Conservation (phyloP, 129 eudicot genomes). For the Tagetes erecta region DNA sequence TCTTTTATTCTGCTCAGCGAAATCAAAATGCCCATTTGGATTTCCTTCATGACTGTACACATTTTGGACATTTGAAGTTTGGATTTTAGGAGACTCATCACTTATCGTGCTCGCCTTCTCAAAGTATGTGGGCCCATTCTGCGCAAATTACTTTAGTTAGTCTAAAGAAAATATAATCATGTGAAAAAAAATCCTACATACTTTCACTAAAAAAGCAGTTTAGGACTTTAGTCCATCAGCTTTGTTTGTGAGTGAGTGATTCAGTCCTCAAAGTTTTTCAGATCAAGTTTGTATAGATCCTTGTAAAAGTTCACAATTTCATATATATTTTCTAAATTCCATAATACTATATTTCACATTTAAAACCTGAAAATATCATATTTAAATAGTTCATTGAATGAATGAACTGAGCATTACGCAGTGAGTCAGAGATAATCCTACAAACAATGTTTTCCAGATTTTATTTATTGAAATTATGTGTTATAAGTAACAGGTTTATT, state of each 20-base stretch:
- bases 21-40: constrained; percentile 29
- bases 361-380: background rate
- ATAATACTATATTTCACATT: background rate
- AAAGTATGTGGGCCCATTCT: constrained; percentile 63
- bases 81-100: constrained; percentile 46
- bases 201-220: background rate
- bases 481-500: background rate
- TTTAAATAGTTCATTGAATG: background rate
- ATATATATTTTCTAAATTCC: background rate
- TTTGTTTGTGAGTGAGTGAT: background rate
- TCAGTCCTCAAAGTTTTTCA: background rate
- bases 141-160: constrained; percentile 28
- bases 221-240: background rate
- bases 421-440: background rate
- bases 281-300: background rate
- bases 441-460: no score
- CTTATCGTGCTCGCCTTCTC: constrained; percentile 40
- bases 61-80: constrained; percentile 40
- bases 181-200: background rate
- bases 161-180: background rate
- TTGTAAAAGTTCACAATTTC: background rate
- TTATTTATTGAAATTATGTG: no score
- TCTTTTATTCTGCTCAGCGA: constrained; percentile 43
- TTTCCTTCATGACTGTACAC: constrained; percentile 33
- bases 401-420: background rate